Evolutionary conservation across 1,139 yeast species (phyloP), one percentile per base, ranked within the genome.

Genomic region (Lodderomyces metapsilosis): DNA sequence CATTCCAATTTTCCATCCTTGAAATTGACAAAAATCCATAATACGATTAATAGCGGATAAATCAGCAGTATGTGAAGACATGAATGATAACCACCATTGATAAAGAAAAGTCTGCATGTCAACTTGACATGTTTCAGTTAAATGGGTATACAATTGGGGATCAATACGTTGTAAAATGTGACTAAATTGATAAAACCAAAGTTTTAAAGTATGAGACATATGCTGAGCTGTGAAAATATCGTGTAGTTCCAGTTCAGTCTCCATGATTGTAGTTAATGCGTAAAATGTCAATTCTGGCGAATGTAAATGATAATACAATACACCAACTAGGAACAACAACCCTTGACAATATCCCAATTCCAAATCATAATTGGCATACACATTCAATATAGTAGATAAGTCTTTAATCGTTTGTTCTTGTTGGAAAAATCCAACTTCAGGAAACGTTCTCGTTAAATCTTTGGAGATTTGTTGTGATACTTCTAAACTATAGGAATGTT

Each of bases 301-400:
- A 24, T 69, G 68, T 62, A 67, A 78, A 66, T 68, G 71, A 58
- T 80, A 72, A 47, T 78, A 68, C 40, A 82, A 61, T 7, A 83
- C 82, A 3, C 86, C 87, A 10, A 81, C 86, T 34, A 83, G 62
- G 53, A 83, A 83, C 22, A 84, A 74, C 23, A 83, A 62, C 5
- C 88, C 88, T 57, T 82, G 88, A 56, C 88, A 82, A 56, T 82
- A 82, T 7, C 88, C 88, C 48, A 82, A 77, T 51, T 82, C 85
- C 40, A 75, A 74, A 57, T 82, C 88, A 53, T 80, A 82, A 50
- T 82, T 78, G 39, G 84, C 80, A 53, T 78, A 82, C 0, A 85
- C 88, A 44, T 83, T 78, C 49, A 82, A 66, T 21, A 82, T 77
- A 24, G 76, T 73, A 32, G 82, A 82, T 41, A 82, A 71, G 52